These are phyloP conservation scores for Epicoccum sorghinum DNA, from an alignment of 2,329 filamentous ascomycete genomes.

Conservation along the genomic window DNA sequence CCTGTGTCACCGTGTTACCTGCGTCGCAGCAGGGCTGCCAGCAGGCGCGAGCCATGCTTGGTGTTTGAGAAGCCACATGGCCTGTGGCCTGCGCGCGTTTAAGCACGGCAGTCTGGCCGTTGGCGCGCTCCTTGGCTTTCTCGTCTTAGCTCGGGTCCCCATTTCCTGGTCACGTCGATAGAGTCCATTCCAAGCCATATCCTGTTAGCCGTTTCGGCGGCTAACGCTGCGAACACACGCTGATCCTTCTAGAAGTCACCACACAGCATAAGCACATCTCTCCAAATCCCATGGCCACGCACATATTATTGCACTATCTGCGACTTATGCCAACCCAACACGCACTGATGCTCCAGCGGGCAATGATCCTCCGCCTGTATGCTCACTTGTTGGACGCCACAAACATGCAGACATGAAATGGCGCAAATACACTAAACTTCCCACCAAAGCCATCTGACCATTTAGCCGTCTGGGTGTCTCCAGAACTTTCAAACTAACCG, in stretches of 20 bases:
- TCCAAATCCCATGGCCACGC: not conserved
- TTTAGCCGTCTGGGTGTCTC: conserved; percentile 8
- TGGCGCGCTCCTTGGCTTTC: conserved; percentile 2
- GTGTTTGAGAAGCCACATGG: conserved; percentile 3
- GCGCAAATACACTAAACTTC: conserved; percentile 13
- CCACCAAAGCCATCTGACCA: conserved; percentile 11
- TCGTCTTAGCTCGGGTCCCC: not conserved
- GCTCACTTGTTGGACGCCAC: conserved; percentile 12
- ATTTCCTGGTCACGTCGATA: conserved; percentile 3
- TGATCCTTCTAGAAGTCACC: conserved; percentile 17
- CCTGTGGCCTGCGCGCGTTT: not conserved
- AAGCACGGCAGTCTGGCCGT: not conserved
- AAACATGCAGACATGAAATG: conserved; percentile 12
- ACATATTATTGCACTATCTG: not conserved
- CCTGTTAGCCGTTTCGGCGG: conserved; percentile 7
- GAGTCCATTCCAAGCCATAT: conserved; percentile 6
- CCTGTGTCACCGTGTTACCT: conserved; percentile 8
- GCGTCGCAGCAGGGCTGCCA: conserved; percentile 3
- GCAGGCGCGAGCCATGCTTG: not conserved
- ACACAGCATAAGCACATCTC: not conserved
- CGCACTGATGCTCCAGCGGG: not conserved
- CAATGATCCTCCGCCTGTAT: conserved; percentile 4
- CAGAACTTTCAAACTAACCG: conserved; percentile 2
- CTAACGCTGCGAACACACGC: conserved; percentile 18
- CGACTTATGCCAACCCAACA: not conserved